Evolutionary conservation across 1,284 basidiomycete species (phyloP), one percentile per base, ranked within the genome.

Genomic region (Tilletia horrida): DNA sequence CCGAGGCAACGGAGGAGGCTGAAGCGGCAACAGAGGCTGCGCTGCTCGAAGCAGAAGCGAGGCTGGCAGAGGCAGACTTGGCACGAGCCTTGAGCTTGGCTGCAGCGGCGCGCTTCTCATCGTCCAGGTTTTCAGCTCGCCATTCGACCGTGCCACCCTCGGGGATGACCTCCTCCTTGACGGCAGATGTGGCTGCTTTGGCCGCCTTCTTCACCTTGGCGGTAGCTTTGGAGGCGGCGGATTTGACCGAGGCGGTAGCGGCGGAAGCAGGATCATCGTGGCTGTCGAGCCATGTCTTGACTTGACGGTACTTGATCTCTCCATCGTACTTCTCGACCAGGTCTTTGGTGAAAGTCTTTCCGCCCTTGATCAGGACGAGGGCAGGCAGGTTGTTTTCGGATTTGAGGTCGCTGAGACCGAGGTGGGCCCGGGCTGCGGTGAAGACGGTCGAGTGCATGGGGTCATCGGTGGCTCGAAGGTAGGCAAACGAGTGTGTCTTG

Each of bases 231-330:
- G 44, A 21, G 16, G 67, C 67, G 43, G 67, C 69, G 44, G 69
- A 69, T 57, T 67, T 71, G 44, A 70, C 70, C 6, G 43, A 11
- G 16, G 27, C 21, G n/a, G 65, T 16, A 2, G 42, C n/a, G 4
- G 63, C 31, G 23, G 52, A 29, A 1, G 47, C 23, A 18, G 31
- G 45, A 16, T 68, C 25, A 18, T 40, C 25, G 13, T 68, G 72
- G 35, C 75, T 55, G 57, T 80, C 73, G 47, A 80, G 69, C 79
- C 79, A 81, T 11, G 42, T 63, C 47, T 75, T 71, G 31, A 81
- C 70, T 44, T 70, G 68, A 67, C 71, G 68, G 62, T 80, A 79
- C 65, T 76, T 75, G 65, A 80, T 67, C 35, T 71, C 62, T 27
- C 79, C 78, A 3, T 62, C 68, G 64, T 80, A 81, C 47, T 59